Evolutionary conservation across 257 asterid species (phyloP).

Genomic region (Eustoma russellianum): DNA sequence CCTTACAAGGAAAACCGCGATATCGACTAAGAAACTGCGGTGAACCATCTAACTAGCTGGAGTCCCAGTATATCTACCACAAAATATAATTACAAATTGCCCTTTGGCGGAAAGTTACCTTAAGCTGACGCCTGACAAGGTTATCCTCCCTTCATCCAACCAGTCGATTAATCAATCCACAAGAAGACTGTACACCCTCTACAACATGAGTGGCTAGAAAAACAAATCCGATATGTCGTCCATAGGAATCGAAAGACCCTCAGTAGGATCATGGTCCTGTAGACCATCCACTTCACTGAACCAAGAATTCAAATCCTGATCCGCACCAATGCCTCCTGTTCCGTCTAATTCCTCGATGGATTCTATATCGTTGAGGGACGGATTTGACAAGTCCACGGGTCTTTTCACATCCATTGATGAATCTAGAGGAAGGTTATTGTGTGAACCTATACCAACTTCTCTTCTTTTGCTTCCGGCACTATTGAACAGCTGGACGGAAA

Average conservation of each 20-base stretch:
- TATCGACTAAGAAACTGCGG: no score
- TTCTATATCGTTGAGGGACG: conserved; percentile 48
- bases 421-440: conserved; percentile 28
- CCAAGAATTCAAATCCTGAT: conserved; percentile 81
- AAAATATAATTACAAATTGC: conserved; percentile 56
- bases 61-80: conserved; percentile 5
- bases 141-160: conserved; percentile 20
- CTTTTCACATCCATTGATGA: conserved; percentile 31
- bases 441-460: conserved; percentile 43
- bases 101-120: conserved; percentile 32
- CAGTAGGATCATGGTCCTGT: conserved; percentile 44
- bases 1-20: conserved; percentile 8
- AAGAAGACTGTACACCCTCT: conserved; percentile 32
- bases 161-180: conserved; percentile 36
- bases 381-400: conserved; percentile 22
- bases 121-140: conserved; percentile 1
- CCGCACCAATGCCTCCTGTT: conserved; percentile 54
- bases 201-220: conserved; percentile 36
- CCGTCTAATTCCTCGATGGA: conserved; percentile 62
- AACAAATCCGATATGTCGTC: conserved; percentile 74
- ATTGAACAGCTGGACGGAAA: conserved; percentile 37
- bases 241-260: conserved; percentile 84
- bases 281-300: conserved; percentile 73
- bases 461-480: conserved; percentile 34
- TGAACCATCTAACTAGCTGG: no score